phyloP scores from a whole-genome alignment of 805 yeast genomes.

The Trichomonascus vanleenenianus region DNA sequence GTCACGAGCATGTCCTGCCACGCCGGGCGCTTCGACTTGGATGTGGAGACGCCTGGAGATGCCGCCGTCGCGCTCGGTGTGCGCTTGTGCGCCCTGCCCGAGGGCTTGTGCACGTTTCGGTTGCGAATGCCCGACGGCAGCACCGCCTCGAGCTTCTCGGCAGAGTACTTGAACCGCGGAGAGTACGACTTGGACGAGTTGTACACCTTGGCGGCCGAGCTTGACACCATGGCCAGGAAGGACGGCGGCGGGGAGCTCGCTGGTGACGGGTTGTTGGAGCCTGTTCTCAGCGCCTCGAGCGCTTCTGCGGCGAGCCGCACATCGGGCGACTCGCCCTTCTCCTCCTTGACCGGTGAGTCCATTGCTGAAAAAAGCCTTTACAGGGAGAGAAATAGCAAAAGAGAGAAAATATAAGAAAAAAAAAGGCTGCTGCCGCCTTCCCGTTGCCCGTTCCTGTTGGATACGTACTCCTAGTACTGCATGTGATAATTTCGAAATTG shows the following conservation, averaged over 20 bases:
- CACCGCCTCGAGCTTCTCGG: slow-evolving; percentile 31
- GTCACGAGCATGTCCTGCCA: slow-evolving; percentile 27
- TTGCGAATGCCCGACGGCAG: slow-evolving; percentile 4
- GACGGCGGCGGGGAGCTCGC: not conserved
- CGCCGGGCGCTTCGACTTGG: slow-evolving; percentile 8
- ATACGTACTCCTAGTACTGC: too few relatives aligned
- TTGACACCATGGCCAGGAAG: not conserved
- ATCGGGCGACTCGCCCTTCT: slow-evolving; percentile 5
- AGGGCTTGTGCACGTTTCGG: not conserved
- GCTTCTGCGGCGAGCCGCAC: slow-evolving; percentile 26
- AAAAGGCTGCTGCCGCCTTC: not conserved
- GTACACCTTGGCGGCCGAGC: slow-evolving; percentile 26
- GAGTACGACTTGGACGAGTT: slow-evolving; percentile 35
- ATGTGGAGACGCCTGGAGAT: too few relatives aligned
- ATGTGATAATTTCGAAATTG: too few relatives aligned
- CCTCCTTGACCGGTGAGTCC: too few relatives aligned
- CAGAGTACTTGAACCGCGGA: slow-evolving; percentile 48
- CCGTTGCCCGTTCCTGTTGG: too few relatives aligned
- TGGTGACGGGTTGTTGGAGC: slow-evolving; percentile 4
- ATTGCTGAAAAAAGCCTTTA: too few relatives aligned
- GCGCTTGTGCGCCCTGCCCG: not conserved
- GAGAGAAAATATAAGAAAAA: not conserved
- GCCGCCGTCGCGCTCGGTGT: too few relatives aligned
- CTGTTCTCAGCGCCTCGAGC: slow-evolving; percentile 20
- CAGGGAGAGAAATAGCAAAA: too few relatives aligned